Evolutionary conservation across 2,329 filamentous ascomycete species (phyloP).

Genomic region (Pseudocercospora crystallina): DNA sequence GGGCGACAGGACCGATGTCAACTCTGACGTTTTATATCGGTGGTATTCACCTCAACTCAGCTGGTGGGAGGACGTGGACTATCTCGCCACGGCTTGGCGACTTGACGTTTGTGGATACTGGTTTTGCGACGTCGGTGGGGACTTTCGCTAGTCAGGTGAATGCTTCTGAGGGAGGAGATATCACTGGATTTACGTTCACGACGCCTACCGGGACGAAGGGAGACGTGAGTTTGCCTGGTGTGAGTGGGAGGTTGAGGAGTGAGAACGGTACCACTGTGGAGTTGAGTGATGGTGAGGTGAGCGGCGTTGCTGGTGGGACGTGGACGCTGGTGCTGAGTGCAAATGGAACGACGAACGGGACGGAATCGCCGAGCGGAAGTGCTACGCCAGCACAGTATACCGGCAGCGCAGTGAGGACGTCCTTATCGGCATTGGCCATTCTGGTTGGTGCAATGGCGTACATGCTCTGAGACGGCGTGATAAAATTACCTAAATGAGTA

Average conservation of each 20-base stretch:
- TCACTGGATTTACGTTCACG: conserved; percentile 24
- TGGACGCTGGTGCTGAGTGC: conserved; percentile 25
- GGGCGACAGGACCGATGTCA: conserved; percentile 51
- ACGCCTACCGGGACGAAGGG: conserved; percentile 36
- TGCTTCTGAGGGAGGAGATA: conserved; percentile 19
- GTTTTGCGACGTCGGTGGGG: conserved; percentile 49
- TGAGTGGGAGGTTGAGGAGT: conserved; percentile 44
- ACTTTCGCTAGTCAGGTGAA: conserved; percentile 40
- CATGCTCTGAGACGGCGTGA: no score
- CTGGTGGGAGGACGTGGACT: conserved; percentile 44
- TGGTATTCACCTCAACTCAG: conserved; percentile 44
- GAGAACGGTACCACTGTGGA: conserved; percentile 29
- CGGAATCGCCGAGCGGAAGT: not conserved
- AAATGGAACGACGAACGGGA: not conserved
- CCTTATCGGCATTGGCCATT: not conserved
- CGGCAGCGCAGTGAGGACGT: not conserved
- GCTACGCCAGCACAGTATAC: not conserved
- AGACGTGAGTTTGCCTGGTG: conserved; percentile 33
- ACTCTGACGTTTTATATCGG: conserved; percentile 47
- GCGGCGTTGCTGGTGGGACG: conserved; percentile 27
- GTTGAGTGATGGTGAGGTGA: conserved; percentile 27
- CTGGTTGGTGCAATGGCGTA: no score
- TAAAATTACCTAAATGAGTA: no score
- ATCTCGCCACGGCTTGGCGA: conserved; percentile 48
- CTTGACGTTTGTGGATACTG: conserved; percentile 44